Evolutionary conservation across 1,284 basidiomycete species (phyloP), one percentile per base, ranked within the genome.

Genomic region (Lentinus polychrous): DNA sequence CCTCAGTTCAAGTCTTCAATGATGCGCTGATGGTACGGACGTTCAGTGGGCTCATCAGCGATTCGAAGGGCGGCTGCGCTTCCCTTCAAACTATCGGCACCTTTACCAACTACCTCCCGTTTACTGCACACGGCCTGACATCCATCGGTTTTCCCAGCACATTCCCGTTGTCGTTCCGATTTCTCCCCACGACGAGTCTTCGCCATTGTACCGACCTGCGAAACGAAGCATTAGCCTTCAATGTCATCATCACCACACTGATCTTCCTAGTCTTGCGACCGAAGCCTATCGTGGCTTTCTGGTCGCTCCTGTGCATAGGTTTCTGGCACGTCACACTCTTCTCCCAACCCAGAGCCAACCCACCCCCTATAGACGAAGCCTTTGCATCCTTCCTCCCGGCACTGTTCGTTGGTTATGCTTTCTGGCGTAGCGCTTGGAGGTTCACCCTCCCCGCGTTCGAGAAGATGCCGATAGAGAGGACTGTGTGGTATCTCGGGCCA

Each of bases 311-410:
- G 2, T 90, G 83, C 67, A 82, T 93, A 40, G 91, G 91, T 0
- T 94, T 81, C 62, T 94, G 91, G 91, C 91, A 94, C 57, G 73
- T 92, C 50, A 73, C 78, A 1, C 73, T 94, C 22, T 90, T 90
- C 56, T 88, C 86, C 1, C 86, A 93, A 60, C 87, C 89, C 1
- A 76, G 75, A 24, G 72, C 71, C 1, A 77, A 75, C 20, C 89
- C 87, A 7, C 89, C 86, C 20, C 69, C 73, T 15, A 66, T 93
- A 45, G 79, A 85, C 46, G 69, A 69, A 8, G 86, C 80, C 2
- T 89, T 93, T 55, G 79, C 75, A 23, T 78, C 80, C 5, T 94
- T 94, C 65, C 71, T 94, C 12, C 90, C 91, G 0, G 67, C 78
- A 0, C 71, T 94, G 17, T 94, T 93, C 58, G 79, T 90, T 47